Conservation (phyloP, 2,329 filamentous ascomycete species). For the Diaporthe citrichinensis region DNA sequence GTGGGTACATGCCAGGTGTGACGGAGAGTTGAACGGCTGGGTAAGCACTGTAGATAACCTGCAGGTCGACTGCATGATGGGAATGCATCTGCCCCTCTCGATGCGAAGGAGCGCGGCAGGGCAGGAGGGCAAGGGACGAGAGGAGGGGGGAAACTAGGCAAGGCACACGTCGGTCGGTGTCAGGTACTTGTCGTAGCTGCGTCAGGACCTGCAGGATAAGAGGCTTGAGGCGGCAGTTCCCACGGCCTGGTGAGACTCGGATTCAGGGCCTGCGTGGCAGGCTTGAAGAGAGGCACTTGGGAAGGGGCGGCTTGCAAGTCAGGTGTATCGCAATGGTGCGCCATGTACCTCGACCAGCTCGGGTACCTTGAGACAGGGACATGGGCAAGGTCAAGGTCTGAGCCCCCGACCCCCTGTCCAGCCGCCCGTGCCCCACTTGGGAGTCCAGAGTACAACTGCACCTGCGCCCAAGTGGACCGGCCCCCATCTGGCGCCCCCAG, state of each 20-base stretch:
- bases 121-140: slow-evolving; percentile 7
- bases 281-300: neutral
- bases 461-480: slow-evolving; percentile 26
- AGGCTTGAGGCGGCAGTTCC: slow-evolving; percentile 20
- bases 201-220: slow-evolving; percentile 28
- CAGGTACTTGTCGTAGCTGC: slow-evolving; percentile 23
- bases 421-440: slow-evolving; percentile 24
- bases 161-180: neutral
- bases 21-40: slow-evolving; percentile 6
- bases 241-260: slow-evolving; percentile 24
- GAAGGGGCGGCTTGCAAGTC: neutral
- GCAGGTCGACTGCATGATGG: slow-evolving; percentile 28
- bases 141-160: neutral
- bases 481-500: slow-evolving; percentile 21
- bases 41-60: slow-evolving; percentile 29
- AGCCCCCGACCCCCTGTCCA: slow-evolving; percentile 12
- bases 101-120: neutral
- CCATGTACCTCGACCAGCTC: slow-evolving; percentile 16
- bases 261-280: neutral
- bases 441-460: slow-evolving; percentile 24
- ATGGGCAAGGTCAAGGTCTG: slow-evolving; percentile 20
- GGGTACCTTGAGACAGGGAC: slow-evolving; percentile 25
- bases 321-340: neutral
- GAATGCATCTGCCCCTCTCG: slow-evolving; percentile 29
- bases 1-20: slow-evolving; percentile 29